Base-by-base conservation (phyloP, 2,329 filamentous ascomycete species). In the Pseudocercospora vitis region DNA sequence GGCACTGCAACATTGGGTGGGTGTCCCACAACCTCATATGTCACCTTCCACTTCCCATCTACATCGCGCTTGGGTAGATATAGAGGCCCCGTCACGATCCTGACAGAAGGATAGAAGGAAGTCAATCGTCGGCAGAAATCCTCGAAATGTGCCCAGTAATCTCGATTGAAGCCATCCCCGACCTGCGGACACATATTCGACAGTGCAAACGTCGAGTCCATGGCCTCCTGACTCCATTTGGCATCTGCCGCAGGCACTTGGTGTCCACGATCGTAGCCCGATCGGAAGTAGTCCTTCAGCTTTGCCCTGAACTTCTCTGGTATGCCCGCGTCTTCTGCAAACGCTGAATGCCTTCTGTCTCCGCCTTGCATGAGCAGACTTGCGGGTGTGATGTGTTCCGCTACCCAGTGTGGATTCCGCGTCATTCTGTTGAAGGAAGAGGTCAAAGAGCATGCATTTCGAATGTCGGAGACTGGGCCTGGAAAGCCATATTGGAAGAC, bases 131-230 rank as follows among this genome's bases (percentile, higher is more conserved):
- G 83, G 75, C 92, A 96, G 69, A 97, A 99, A 69, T 96, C 92
- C 76, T 99, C 94, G 63, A 99, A 91, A 72, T 99, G 94, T 31
- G 94, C 88, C 94, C 94, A 99, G 81, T 99, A 99, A 76, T 99
- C 94, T 48, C 94, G 83, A 76, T 99, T 99, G 80, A 99, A 99
- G 55, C 94, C 94, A 70, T 96, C 90, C 62, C 94, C 94, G 24
- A 99, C 94, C 76, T 99, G 94, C 26, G 94, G 94, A 69, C 91
- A 96, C 91, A 99, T 99, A 76, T 99, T 99, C 69, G 82, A 87
- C 52, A 99, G 81, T 68, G 84, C 86, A 69, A 99, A 99, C 2
- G 94, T 99, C 53, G 89, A 89, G 74, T 99, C 85, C 90, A 99
- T 96, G 60, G 94, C 91, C 29, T 82, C 73, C 74, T 99, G 94